Base-by-base conservation (phyloP, 345 rosid species). In the Tarenaya hassleriana region DNA sequence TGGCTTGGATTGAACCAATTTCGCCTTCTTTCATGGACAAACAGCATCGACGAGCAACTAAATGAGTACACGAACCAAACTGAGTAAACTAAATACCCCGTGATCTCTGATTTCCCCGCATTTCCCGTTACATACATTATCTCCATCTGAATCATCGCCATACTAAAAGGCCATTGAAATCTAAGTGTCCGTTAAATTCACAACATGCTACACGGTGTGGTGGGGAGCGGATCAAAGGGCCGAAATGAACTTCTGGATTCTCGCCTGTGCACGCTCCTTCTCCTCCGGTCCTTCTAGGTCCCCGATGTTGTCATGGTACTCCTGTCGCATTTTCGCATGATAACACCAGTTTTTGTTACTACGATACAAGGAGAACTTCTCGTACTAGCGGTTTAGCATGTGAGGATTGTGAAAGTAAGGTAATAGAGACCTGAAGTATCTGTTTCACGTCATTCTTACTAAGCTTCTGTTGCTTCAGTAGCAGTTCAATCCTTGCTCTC, bases 281-380 rank as follows among this genome's bases (percentile, higher is more conserved):
- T 92, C 96, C 37, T 92, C 96, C 10, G 90, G 68, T 43, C 98
- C 98, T 24, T 92, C 98, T 10, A 92, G 41, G 64, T 88, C 96
- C 13, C 98, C 98, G 27, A 91, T 79, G 75, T 87, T 87, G 67
- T 88, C 94, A 33, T 91, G 95, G 73, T 82, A 87, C 63, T 88
- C 98, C 95, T 91, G 78, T 19, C 0, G 16, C 24, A 45, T 8
- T 19, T 63, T 41, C 33, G 20, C 34, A 42, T 17, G 43, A 34
- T 18, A 21, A 7, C 9, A 33, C 17, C 12, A 49, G 20, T 12
- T 29, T 32, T 15, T 13, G 0, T 39, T 7, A 40, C 32, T 9
- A 1, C 15, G 41, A 13, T 16, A 19, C 1, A 60, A 12, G 35
- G 6, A 50, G 19, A 24, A 24, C 5, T 24, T 2, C 5, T 5